A percentile compares a stretch with the other conserved stretches of the same genome.
These are phyloP conservation scores for Chrysosporium queenslandicum DNA, from an alignment of 2,329 filamentous ascomycete species.

Conservation along the genomic window DNA sequence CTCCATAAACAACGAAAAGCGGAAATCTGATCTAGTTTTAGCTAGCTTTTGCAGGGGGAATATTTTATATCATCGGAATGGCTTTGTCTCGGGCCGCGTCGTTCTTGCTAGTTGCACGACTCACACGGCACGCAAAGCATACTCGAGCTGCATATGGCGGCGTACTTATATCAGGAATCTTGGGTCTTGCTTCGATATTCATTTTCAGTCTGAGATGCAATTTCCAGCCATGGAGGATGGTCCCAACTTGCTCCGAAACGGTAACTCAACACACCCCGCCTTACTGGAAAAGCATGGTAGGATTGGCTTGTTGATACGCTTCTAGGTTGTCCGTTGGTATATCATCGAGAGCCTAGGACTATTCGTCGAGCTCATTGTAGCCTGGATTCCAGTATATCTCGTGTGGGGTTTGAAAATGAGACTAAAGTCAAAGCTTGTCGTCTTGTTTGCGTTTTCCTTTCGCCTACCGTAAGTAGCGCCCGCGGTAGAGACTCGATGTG, in stretches of 20 bases:
- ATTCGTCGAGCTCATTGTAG: conserved; percentile 13
- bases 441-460: conserved; percentile 18
- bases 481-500: neutral
- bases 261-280: neutral
- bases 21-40: conserved; percentile 3
- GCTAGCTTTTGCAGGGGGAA: conserved; percentile 15
- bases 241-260: conserved; percentile 13
- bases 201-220: conserved; percentile 14
- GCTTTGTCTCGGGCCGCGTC: conserved; percentile 15
- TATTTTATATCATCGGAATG: conserved; percentile 16
- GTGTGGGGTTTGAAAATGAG: conserved; percentile 16
- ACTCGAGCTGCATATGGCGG: conserved; percentile 12
- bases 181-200: conserved; percentile 14
- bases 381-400: conserved; percentile 16
- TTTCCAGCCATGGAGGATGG: conserved; percentile 13
- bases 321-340: conserved; percentile 16
- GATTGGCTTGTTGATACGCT: neutral
- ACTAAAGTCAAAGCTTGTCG: conserved; percentile 15
- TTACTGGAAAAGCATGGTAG: neutral
- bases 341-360: conserved; percentile 16
- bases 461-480: conserved; percentile 16
- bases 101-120: conserved; percentile 15
- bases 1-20: neutral
- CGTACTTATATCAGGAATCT: conserved; percentile 1
- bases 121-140: conserved; percentile 16